Percentiles rank a stretch among this genome's conserved stretches.
These are phyloP conservation scores for Venturia nashicola DNA, from an alignment of 2,329 filamentous ascomycete genomes.

Conservation along the genomic window DNA sequence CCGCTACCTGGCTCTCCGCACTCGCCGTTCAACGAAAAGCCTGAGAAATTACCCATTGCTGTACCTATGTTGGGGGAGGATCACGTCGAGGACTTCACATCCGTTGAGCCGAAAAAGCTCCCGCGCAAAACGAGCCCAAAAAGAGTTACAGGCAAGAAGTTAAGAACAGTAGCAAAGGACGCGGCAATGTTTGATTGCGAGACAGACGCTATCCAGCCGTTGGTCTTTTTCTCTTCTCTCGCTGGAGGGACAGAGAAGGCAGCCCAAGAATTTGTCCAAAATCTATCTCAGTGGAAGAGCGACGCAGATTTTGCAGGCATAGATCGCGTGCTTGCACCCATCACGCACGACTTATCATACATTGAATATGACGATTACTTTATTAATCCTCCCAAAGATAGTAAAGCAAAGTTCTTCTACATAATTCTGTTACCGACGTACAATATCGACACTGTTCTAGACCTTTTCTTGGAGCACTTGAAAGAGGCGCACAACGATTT, in stretches of 20 bases:
- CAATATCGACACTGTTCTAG: slow-evolving; percentile 87
- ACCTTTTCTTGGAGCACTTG: slow-evolving; percentile 76
- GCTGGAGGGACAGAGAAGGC: slow-evolving; percentile 71
- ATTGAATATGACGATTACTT: slow-evolving; percentile 93
- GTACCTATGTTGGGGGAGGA: slow-evolving; percentile 14
- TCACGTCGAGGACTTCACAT: slow-evolving; percentile 18
- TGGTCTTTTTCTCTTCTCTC: slow-evolving; percentile 84
- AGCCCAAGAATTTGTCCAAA: slow-evolving; percentile 49
- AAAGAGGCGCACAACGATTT: slow-evolving; percentile 94
- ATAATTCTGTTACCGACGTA: slow-evolving; percentile 79
- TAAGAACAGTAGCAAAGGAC: slow-evolving; percentile 17
- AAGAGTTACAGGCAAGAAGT: slow-evolving; percentile 24
- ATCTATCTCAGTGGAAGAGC: slow-evolving; percentile 35
- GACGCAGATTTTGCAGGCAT: slow-evolving; percentile 16
- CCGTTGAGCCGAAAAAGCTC: neutral
- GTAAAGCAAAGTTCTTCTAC: slow-evolving; percentile 58
- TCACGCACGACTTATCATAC: slow-evolving; percentile 67
- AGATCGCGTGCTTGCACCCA: slow-evolving; percentile 41
- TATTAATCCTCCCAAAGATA: slow-evolving; percentile 51
- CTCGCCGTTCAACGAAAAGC: slow-evolving; percentile 18
- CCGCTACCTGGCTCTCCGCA: slow-evolving; percentile 20
- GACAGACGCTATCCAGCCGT: slow-evolving; percentile 44
- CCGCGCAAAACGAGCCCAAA: slow-evolving; percentile 19
- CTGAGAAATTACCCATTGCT: slow-evolving; percentile 14
- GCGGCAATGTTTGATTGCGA: slow-evolving; percentile 17